phyloP scores from a whole-genome alignment of 2,329 filamentous ascomycete genomes.

The Alternaria atra region DNA sequence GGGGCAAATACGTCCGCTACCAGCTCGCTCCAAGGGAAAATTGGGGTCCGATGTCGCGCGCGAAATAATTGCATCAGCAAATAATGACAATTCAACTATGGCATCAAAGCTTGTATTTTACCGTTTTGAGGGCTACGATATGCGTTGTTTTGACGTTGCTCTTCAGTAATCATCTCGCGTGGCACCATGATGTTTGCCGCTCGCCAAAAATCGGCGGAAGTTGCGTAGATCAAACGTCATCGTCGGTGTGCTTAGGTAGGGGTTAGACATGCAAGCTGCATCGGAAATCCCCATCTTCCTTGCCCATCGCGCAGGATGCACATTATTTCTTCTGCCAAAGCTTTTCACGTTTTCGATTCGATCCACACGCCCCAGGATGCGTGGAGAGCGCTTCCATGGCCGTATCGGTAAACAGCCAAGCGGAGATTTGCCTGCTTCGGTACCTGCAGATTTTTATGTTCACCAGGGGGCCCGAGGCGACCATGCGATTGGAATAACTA shows the following conservation, averaged over 20 bases:
- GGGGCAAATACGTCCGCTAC: slow-evolving; percentile 79
- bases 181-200: slow-evolving; percentile 5
- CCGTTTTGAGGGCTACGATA: neutral
- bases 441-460: slow-evolving; percentile 14
- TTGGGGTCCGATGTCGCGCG: slow-evolving; percentile 82
- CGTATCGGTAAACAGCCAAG: slow-evolving; percentile 7
- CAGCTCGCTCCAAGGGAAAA: slow-evolving; percentile 90
- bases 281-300: slow-evolving; percentile 2
- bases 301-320: neutral
- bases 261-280: neutral
- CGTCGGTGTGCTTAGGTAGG: slow-evolving; percentile 7
- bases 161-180: slow-evolving; percentile 8
- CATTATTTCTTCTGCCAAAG: neutral
- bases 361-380: neutral
- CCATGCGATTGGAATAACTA: slow-evolving; percentile 1
- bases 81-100: neutral
- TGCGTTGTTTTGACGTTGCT: neutral
- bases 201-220: slow-evolving; percentile 5
- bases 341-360: neutral
- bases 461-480: neutral
- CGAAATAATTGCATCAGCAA: slow-evolving; percentile 47
- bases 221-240: slow-evolving; percentile 14
- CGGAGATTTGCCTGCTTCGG: slow-evolving; percentile 13
- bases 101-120: neutral
- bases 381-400: neutral